phyloP scores from a whole-genome alignment of 2,329 filamentous ascomycete species.

The Epichloe baconii region DNA sequence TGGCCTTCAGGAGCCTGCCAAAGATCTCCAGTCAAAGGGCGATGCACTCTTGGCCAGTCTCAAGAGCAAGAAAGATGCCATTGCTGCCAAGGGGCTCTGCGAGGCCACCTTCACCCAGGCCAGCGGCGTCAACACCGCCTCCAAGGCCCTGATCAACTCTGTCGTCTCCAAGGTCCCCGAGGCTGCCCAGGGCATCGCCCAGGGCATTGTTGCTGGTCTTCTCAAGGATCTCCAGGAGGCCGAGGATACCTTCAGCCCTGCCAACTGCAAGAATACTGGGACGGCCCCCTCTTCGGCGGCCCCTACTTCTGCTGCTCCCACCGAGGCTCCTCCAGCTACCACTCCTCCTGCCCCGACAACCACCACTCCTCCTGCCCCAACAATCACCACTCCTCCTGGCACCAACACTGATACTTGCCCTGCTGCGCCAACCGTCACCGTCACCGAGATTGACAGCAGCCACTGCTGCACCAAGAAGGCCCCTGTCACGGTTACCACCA shows the following conservation, averaged over 20 bases:
- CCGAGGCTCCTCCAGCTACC: background rate
- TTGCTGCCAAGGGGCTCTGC: background rate
- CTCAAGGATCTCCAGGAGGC: background rate
- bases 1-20: background rate
- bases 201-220: background rate
- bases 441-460: background rate
- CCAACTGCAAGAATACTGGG: background rate
- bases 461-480: conserved; percentile 1
- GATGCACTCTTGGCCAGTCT: background rate
- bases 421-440: conserved; percentile 1
- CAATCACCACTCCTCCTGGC: background rate
- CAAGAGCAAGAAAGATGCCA: background rate
- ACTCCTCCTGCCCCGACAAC: background rate
- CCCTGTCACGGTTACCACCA: conserved; percentile 1
- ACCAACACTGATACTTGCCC: background rate
- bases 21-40: background rate
- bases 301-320: background rate
- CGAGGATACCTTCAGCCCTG: background rate
- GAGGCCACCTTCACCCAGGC: background rate
- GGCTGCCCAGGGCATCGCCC: background rate
- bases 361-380: background rate
- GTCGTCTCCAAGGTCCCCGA: conserved; percentile 1
- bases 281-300: background rate
- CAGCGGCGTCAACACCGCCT: background rate
- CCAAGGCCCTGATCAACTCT: background rate